phyloP scores from a whole-genome alignment of 148 eudicot species.

The Beta vulgaris region DNA sequence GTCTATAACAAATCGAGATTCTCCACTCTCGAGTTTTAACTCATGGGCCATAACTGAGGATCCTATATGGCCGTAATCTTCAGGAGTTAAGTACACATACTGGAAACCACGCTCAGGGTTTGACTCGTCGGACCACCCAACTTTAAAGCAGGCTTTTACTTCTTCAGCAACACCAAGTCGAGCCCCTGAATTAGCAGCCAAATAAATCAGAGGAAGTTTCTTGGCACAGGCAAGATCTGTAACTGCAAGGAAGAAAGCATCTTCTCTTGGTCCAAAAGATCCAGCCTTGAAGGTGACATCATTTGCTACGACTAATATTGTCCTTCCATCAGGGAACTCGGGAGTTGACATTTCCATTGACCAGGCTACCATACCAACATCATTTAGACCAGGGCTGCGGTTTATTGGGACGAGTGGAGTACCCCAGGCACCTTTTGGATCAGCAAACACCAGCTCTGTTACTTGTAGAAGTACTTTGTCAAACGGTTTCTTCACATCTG shows the following conservation, averaged over 20 bases:
- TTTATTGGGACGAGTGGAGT: conserved; percentile 60
- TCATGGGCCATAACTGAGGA: conserved; percentile 89
- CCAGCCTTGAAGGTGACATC: conserved; percentile 94
- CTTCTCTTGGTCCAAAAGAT: conserved; percentile 93
- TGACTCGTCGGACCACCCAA: conserved; percentile 88
- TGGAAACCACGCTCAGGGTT: conserved; percentile 87
- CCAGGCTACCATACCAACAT: conserved; percentile 99
- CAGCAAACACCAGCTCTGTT: conserved; percentile 73
- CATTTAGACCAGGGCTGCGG: conserved; percentile 71
- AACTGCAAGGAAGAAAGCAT: conserved; percentile 91
- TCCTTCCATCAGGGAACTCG: conserved; percentile 87
- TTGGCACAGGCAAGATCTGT: conserved; percentile 83
- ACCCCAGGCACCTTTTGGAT: conserved; percentile 68
- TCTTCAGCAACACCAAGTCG: conserved; percentile 97
- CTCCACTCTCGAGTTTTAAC: conserved; percentile 63
- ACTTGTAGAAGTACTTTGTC: conserved; percentile 52
- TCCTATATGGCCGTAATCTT: conserved; percentile 58
- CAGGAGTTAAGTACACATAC: conserved; percentile 81
- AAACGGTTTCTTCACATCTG: conserved; percentile 37
- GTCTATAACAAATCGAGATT: conserved; percentile 81
- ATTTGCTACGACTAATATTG: conserved; percentile 71
- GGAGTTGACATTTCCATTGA: conserved; percentile 89
- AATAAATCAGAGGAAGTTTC: conserved; percentile 85
- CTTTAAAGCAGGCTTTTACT: conserved; percentile 90
- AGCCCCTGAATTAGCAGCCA: conserved; percentile 98